phyloP scores from a whole-genome alignment of 345 rosid species.

The Eucalyptus brandiana region DNA sequence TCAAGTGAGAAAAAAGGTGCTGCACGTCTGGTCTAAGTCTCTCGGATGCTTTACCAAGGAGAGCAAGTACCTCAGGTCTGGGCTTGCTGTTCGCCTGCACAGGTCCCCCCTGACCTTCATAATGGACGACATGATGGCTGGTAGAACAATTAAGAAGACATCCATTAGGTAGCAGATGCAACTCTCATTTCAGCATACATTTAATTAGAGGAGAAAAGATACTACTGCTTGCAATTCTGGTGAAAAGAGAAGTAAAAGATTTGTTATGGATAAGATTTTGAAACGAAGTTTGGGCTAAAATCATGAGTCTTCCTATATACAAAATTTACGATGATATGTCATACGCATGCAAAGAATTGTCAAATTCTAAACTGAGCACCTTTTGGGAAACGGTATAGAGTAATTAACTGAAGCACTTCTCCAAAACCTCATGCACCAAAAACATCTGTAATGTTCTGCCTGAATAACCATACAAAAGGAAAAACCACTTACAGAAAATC shows the following conservation, averaged over 20 bases:
- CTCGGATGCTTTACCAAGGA: constrained; percentile 59
- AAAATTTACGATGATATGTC: background rate
- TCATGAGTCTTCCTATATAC: background rate
- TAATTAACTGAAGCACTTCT: background rate
- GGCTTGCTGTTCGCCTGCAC: constrained; percentile 90
- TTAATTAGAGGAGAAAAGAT: background rate
- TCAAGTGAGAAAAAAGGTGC: constrained; percentile 82
- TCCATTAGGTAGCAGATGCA: background rate
- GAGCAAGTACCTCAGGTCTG: constrained; percentile 57
- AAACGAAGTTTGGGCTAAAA: background rate
- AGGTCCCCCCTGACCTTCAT: constrained; percentile 92
- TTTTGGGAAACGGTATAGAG: background rate
- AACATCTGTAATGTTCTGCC: background rate
- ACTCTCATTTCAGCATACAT: background rate
- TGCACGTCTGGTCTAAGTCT: constrained; percentile 72
- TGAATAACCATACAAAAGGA: background rate
- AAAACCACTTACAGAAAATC: constrained; percentile 67
- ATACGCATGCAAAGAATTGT: background rate
- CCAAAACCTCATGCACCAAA: background rate
- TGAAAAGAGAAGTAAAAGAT: background rate
- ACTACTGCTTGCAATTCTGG: background rate
- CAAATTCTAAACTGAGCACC: background rate
- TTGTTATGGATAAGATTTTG: too few relatives aligned
- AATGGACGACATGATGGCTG: constrained; percentile 91
- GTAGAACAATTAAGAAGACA: background rate